Base-by-base conservation (phyloP, 805 yeast genomes). In the Tetrapisispora namnaoensis region DNA sequence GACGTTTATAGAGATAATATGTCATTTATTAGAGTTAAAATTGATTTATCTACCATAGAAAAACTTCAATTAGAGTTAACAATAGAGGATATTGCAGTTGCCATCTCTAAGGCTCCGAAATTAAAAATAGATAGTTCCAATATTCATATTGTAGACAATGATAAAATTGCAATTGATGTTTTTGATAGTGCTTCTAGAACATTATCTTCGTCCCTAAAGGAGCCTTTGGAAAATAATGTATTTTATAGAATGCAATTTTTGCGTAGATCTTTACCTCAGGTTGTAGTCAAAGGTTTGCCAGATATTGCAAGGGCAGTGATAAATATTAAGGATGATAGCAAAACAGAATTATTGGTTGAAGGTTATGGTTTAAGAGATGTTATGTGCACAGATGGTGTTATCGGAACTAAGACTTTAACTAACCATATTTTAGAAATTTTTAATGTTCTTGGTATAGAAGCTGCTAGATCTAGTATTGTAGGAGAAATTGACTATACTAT, bases 291-390 rank as follows among this genome's bases (percentile, higher is more conserved):
- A 68, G 99, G 99, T 50, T 73, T 90, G 50, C 78, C 95, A 3
- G 90, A 86, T 51, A 90, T 93, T 53, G 74, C 96, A 22, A 82
- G 99, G 65, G 99, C 99, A 6, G 98, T 93, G 53, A 95, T 93
- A 68, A 93, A 91, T 66, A 90, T 93, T 56, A 77, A 81, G 54
- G 93, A 86, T 63, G 86, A 85, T 63, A 82, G 84, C 57, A 85
- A 80, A 65, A 86, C 88, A 65, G 99, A 93, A 70, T 72, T 93
- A 54, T 76, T 93, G 58, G 98, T 93, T 44, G 99, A 93, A 76
- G 99, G 99, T 37, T 93, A 93, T 63, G 99, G 99, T 34, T 72
- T 93, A 55, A 86, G 89, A 60, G 88, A 87, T 45, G 99, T 93
- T 47, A 93, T 93, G 98, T 81, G 88, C 52, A 91, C 98, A 1